Percentiles rank a stretch among this genome's conserved stretches.
Evolutionary conservation across 1,139 yeast species (phyloP).

Genomic region (Diutina siamensis): DNA sequence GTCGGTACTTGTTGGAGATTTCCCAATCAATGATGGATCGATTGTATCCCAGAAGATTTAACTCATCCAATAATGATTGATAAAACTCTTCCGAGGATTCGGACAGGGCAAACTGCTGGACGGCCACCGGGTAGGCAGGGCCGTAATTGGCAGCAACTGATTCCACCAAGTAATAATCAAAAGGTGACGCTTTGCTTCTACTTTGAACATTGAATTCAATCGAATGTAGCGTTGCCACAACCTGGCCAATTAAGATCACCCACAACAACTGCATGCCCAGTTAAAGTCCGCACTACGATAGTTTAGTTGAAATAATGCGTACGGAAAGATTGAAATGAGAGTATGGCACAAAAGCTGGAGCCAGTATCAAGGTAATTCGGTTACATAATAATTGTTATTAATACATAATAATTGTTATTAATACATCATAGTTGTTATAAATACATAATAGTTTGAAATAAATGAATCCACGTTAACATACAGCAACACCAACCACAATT

Average conservation of each 20-base stretch:
- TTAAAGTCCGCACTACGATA: no score
- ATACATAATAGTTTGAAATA: no score
- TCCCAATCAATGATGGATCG: constrained; percentile 3
- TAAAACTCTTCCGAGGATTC: neutral
- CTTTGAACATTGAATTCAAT: neutral
- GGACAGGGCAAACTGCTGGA: neutral
- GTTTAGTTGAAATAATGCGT: no score
- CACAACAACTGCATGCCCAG: neutral
- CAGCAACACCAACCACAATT: no score
- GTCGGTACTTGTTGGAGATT: neutral
- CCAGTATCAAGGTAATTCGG: no score
- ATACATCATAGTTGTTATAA: no score
- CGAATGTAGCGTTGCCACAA: neutral
- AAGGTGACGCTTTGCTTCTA: neutral
- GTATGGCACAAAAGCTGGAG: no score
- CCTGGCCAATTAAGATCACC: neutral
- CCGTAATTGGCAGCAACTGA: neutral
- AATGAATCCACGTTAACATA: no score
- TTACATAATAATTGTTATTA: no score
- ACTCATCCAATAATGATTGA: neutral
- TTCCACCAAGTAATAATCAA: neutral
- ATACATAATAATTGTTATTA: no score
- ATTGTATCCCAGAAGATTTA: neutral
- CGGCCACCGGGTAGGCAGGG: neutral
- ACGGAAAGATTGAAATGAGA: no score